Conservation (phyloP, 805 yeast species). For the Lachancea nothofagi region DNA sequence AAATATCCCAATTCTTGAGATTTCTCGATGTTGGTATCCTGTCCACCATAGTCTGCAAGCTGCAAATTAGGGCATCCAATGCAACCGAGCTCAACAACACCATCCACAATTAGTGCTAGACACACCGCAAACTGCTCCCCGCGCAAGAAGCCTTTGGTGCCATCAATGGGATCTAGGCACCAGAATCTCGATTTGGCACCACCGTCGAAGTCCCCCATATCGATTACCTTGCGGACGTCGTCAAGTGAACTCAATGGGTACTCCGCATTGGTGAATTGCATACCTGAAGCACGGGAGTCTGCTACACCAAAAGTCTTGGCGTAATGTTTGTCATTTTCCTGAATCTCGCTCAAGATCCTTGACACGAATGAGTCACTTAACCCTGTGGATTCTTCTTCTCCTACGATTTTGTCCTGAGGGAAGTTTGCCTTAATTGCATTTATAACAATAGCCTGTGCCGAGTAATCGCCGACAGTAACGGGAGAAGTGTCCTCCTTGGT, state of each 20-base stretch:
- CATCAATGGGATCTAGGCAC: slow-evolving; percentile 98
- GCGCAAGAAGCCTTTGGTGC: slow-evolving; percentile 92
- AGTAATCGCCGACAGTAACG: slow-evolving; percentile 94
- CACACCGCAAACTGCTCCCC: slow-evolving; percentile 98
- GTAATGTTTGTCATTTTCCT: slow-evolving; percentile 46
- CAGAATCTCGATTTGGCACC: slow-evolving; percentile 80
- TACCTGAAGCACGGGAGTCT: background rate
- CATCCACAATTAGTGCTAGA: slow-evolving; percentile 80
- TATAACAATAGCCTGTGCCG: slow-evolving; percentile 90
- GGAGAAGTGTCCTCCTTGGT: slow-evolving; percentile 89
- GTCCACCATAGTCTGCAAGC: slow-evolving; percentile 33
- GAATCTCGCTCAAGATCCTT: slow-evolving; percentile 55
- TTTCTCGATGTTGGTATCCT: slow-evolving; percentile 34
- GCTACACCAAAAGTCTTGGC: slow-evolving; percentile 19
- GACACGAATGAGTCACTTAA: slow-evolving; percentile 46
- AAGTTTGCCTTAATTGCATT: slow-evolving; percentile 73
- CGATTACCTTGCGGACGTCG: slow-evolving; percentile 60
- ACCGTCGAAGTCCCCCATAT: slow-evolving; percentile 74
- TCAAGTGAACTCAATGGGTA: slow-evolving; percentile 39
- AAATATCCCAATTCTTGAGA: slow-evolving; percentile 29
- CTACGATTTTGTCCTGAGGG: slow-evolving; percentile 83
- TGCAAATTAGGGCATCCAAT: slow-evolving; percentile 92
- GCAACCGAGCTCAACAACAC: slow-evolving; percentile 80
- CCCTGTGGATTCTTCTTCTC: slow-evolving; percentile 83
- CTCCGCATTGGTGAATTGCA: slow-evolving; percentile 15